A percentile compares a stretch with the other conserved stretches of the same genome.
Evolutionary conservation across 441 rosid species (phyloP).

Genomic region (Populus tomentosa): DNA sequence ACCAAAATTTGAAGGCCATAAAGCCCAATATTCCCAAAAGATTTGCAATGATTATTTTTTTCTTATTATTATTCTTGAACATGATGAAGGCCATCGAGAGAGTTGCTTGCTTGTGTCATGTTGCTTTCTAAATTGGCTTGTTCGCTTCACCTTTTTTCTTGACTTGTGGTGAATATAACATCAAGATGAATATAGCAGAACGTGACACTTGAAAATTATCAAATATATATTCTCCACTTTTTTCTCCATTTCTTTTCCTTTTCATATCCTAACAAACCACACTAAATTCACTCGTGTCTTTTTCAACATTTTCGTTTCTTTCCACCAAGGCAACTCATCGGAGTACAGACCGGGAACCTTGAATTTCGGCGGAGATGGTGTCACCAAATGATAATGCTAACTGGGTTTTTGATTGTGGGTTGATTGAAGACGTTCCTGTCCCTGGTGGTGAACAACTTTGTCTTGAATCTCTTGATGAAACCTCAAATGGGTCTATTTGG

Average conservation of each 20-base stretch:
- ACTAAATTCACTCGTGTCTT: slow-evolving; percentile 24
- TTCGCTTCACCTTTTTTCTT: background rate
- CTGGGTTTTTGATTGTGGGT: slow-evolving; percentile 43
- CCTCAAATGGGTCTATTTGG: slow-evolving; percentile 25
- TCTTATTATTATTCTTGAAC: background rate
- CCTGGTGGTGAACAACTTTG: slow-evolving; percentile 40
- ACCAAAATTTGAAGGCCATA: background rate
- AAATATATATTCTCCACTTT: background rate
- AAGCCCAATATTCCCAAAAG: background rate
- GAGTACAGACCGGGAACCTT: background rate
- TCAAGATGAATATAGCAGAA: background rate
- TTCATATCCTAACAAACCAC: slow-evolving; percentile 13
- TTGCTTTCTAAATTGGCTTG: background rate
- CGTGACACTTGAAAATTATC: background rate
- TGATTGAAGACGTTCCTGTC: slow-evolving; percentile 41
- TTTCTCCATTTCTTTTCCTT: background rate
- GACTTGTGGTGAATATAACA: background rate
- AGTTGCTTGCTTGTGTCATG: background rate
- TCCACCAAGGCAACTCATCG: background rate
- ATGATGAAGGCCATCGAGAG: background rate
- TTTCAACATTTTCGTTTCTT: background rate
- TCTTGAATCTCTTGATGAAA: slow-evolving; percentile 21
- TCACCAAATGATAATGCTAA: slow-evolving; percentile 33
- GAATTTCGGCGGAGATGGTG: slow-evolving; percentile 24
- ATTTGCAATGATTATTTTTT: background rate